These are phyloP conservation scores for Solanum pinnatisectum DNA, from an alignment of 257 asterid genomes.

Conservation along the genomic window DNA sequence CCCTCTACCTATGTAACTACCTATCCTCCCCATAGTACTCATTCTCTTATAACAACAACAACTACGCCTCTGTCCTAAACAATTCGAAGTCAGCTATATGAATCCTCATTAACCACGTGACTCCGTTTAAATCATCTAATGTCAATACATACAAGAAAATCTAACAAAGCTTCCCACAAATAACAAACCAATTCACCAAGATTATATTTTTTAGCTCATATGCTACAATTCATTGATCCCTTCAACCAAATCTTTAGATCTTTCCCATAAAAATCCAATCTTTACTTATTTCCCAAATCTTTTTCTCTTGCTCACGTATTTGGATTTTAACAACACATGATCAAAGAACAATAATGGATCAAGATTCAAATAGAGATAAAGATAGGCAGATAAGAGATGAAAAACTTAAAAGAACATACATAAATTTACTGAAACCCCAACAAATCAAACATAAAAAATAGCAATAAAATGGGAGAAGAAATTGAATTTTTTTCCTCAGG, in stretches of 20 bases:
- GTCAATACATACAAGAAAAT: neutral
- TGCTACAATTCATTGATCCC: neutral
- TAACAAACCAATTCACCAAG: conserved; percentile 1
- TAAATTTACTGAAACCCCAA: neutral
- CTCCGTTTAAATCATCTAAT: neutral
- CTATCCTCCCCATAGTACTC: conserved; percentile 70
- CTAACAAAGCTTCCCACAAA: conserved; percentile 4
- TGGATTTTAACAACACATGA: neutral
- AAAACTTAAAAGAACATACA: neutral
- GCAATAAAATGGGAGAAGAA: neutral
- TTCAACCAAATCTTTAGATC: neutral
- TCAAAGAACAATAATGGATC: neutral
- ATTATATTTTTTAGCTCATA: neutral
- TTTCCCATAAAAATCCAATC: conserved; percentile 1
- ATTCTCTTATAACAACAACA: conserved; percentile 6
- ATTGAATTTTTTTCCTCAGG: neutral
- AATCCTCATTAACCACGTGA: neutral
- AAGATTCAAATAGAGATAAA: neutral
- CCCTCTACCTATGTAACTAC: conserved; percentile 42
- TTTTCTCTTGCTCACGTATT: neutral
- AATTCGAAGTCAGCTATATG: neutral
- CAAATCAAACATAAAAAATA: neutral
- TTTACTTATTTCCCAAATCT: neutral
- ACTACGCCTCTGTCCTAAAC: neutral
- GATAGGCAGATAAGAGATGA: neutral